Base-by-base conservation (phyloP, 805 yeast genomes). In the Zygoascus bituminiphila region DNA sequence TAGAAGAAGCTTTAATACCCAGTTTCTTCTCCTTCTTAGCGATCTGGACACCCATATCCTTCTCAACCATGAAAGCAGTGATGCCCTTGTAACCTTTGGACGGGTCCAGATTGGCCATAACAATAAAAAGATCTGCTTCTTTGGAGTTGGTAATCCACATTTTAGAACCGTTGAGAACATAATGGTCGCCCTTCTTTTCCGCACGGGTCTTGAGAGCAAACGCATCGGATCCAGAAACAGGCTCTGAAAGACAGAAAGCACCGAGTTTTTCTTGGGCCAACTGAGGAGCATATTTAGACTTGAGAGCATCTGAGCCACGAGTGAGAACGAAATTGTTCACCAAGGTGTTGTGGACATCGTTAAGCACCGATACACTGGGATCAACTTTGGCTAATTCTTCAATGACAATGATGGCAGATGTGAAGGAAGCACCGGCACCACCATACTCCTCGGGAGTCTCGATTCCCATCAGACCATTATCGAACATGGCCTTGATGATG, bases 101-200 rank as follows among this genome's bases (percentile, higher is more conserved):
- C 17, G 73, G 73, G 42, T 65, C 73, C 24, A 66, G 54, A 55
- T 65, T 70, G 40, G 74, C 74, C 49, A 70, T 62, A 22, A 70
- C 63, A 14, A 70, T 54, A 51, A 70, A 70, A 12, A 68, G 47
- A 26, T 64, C 74, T 20, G 74, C 74, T 56, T 70, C 74, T 19
- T 54, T 58, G 14, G 74, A 68, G 59, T 70, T 70, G 35, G 74
- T 67, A 58, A 70, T 70, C 74, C 74, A 70, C 74, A 70, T 70
- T 53, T 70, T 70, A 44, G 70, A 62, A 38, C 74, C 74, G 42
- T 62, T 60, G 29, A 70, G 47, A 15, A 67, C 66, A 52, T 65
- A 70, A 43, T 60, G 63, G 51, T 66, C 74, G 31, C 58, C 62
- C 51, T 64, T 63, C 42, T 63, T 57, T 24, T 54, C 62, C 42